Evolutionary conservation across 495 filamentous ascomycete genomes (phyloP).

Genomic region (Xylaria castorea): DNA sequence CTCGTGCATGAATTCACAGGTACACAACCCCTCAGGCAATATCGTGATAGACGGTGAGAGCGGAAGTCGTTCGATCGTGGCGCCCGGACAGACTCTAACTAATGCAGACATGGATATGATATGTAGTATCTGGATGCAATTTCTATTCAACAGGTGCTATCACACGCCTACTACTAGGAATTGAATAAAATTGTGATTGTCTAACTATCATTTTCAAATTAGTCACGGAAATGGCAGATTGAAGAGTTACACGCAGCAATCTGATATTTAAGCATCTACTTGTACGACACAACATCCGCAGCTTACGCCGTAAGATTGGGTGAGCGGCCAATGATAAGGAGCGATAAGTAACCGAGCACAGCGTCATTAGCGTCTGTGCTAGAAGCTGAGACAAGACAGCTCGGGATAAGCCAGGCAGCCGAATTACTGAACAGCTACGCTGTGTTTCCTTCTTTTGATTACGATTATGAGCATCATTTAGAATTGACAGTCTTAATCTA

Average conservation of each 20-base stretch:
- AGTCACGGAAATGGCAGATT: neutral
- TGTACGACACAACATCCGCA: neutral
- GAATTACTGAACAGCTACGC: slow-evolving; percentile 4
- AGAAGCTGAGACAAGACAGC: neutral
- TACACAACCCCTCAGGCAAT: too few relatives aligned
- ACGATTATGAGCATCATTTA: neutral
- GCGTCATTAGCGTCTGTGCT: slow-evolving; percentile 4
- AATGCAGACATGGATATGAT: neutral
- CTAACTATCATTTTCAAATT: neutral
- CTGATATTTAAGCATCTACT: neutral
- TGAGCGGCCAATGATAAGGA: neutral
- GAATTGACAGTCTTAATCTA: neutral
- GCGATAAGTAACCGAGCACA: slow-evolving; percentile 1
- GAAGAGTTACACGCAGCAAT: neutral
- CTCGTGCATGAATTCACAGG: neutral
- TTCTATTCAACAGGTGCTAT: neutral
- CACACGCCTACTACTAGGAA: neutral
- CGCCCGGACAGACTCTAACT: neutral
- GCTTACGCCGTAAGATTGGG: neutral
- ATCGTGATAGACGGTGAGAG: neutral
- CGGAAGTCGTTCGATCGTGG: neutral
- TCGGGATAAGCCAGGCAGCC: neutral
- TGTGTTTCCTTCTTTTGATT: neutral
- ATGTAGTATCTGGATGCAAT: neutral
- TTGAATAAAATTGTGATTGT: neutral